Evolutionary conservation across 129 eudicot species (phyloP).

Genomic region (Solidago caesia): DNA sequence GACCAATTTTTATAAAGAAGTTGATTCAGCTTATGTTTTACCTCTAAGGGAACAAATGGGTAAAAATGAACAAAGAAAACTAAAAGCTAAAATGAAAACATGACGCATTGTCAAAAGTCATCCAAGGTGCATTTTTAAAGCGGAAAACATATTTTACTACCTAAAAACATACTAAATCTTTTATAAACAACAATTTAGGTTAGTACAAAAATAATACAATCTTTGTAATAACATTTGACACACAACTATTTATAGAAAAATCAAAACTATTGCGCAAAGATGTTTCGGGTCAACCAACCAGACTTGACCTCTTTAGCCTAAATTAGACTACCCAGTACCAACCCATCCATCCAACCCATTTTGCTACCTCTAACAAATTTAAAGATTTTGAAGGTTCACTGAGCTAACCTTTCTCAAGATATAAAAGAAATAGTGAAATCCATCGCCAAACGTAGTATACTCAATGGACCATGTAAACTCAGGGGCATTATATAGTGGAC

Average conservation of each 20-base stretch:
- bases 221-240: not conserved
- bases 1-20: not conserved
- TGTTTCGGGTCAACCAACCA: not conserved
- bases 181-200: no score
- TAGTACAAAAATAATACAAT: no score
- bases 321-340: not conserved
- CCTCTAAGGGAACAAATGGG: not conserved
- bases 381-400: not conserved
- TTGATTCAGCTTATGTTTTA: not conserved
- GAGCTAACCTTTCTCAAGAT: slow-evolving; percentile 71
- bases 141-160: no score
- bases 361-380: not conserved
- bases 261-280: not conserved
- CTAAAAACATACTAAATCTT: no score
- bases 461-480: slow-evolving; percentile 89
- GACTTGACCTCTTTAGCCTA: not conserved
- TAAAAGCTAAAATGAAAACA: no score
- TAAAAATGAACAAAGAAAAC: not conserved
- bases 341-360: not conserved
- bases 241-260: not conserved
- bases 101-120: not conserved
- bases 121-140: not conserved
- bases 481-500: slow-evolving; percentile 64
- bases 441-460: slow-evolving; percentile 87
- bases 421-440: slow-evolving; percentile 92